Base-by-base conservation (phyloP, 2,329 filamentous ascomycete genomes). In the Epichloe bromicola region DNA sequence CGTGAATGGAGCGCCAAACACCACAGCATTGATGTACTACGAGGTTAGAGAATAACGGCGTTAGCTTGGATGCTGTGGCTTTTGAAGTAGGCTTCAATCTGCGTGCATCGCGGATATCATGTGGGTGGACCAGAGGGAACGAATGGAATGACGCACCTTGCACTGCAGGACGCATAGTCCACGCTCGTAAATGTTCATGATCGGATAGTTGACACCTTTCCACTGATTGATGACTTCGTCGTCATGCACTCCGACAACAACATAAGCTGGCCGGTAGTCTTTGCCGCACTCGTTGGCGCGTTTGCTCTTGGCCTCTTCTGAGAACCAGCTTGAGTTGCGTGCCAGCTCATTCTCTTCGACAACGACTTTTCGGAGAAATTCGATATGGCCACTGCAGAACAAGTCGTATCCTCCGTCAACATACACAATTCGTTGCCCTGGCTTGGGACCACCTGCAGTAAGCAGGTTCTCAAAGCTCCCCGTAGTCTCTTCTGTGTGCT, bases 101-200 rank as follows among this genome's bases (percentile, higher is more conserved):
- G n/a, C 15, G 33, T 30, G 46, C 3, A 19, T 12, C 14, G 5
- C 5, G 10, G 3, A 12, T 11, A 14, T 12, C 5, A n/a, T 2
- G 7, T 15, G 6, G 11, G 17, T 4, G 15, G 7, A 33, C 26
- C 12, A 30, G 23, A 34, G 12, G 37, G 23, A 10, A 12, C 3
- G 12, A 11, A 15, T 41, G 11, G 20, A 20, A 43, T 7, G 20
- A 66, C 79, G 61, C 74, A 91, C 88, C 67, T 85, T 85, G 74
- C 93, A 98, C 64, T 98, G 93, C 55, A 97, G 73, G 33, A 97
- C 91, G 65, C 93, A 98, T 20, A 98, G 80, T 2, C 90, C 90
- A 41, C 93, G 85, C 73, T 98, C 93, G 61, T 91, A 95, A 52
- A 95, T 90, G 72, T 97, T 98, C 93, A 98, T 98, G 70, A 98